Conservation (phyloP, 73 alveolate species). For the Paramecium bursaria region DNA sequence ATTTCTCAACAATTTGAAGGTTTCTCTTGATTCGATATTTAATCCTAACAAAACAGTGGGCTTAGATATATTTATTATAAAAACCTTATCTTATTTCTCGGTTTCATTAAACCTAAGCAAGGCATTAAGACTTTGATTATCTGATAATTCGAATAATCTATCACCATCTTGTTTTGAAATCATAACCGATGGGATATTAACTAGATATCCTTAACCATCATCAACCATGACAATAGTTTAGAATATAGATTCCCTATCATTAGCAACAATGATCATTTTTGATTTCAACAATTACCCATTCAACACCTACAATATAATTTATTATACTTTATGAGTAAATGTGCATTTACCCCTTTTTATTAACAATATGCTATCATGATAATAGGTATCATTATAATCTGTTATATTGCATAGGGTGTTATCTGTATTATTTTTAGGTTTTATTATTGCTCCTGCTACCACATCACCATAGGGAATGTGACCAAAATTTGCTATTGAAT, state of each 20-base stretch:
- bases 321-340: neutral
- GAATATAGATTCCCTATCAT: conserved; percentile 66
- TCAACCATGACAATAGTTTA: conserved; percentile 77
- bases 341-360: neutral
- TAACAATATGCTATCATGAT: neutral
- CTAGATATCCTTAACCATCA: conserved; percentile 80
- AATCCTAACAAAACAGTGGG: conserved; percentile 71
- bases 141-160: conserved; percentile 62
- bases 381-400: neutral
- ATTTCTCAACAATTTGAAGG: conserved; percentile 67
- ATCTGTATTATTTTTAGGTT: neutral
- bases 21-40: conserved; percentile 75
- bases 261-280: neutral
- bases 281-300: conserved; percentile 1
- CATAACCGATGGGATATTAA: conserved; percentile 76
- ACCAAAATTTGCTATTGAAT: neutral
- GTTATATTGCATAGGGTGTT: too few relatives aligned
- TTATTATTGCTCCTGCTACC: neutral
- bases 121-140: conserved; percentile 60
- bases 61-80: conserved; percentile 57
- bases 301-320: conserved; percentile 1
- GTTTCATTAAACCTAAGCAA: conserved; percentile 68
- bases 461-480: conserved; percentile 34
- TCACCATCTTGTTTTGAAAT: conserved; percentile 75
- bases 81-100: conserved; percentile 70